Base-by-base conservation (phyloP, 1,284 basidiomycete species). In the Tylopilus sp. region DNA sequence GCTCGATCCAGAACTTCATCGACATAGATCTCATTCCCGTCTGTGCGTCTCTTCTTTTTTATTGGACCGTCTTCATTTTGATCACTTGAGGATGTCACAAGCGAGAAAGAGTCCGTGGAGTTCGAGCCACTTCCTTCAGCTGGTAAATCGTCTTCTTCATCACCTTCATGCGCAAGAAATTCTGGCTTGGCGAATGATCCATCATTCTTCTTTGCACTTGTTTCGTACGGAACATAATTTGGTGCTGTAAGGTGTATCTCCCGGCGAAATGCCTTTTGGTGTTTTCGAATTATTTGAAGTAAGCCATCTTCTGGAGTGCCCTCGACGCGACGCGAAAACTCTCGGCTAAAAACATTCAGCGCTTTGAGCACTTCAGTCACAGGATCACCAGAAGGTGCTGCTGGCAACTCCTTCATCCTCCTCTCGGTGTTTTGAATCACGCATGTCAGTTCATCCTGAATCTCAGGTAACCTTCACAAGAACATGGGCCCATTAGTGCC, bases 241-340 rank as follows among this genome's bases (percentile, higher is more conserved):
- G 90, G 90, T 0, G 87, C 87, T 0, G 88, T 89, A 0, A 56
- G 63, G 0, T 83, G 80, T 53, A 92, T 87, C 0, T 77, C 79
- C 4, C 64, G 64, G 47, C 80, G 77, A 69, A 91, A 91, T 0
- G 60, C 56, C 6, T 83, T 77, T 53, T 88, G 86, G 0, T 79
- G 79, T 0, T 82, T 83, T 4, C 84, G 83, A n/a, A 91, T 86
- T 0, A 71, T 63, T 69, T 91, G 89, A 1, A 89, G 64, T 2
- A 90, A 78, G 0, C 88, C 86, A 18, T 84, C 72, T 2, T 74
- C 74, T 0, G 89, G 82, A 0, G 85, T 79, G 2, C 90, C 90
- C 52, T 86, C 80, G 0, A 89, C 74, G n/a, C 86, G 81, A 29
- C 66, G 68, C 1, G 76, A 69, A 6, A 91, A 73, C 10, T 86